A percentile compares a stretch with the other conserved stretches of the same genome.
phyloP scores from a whole-genome alignment of 2,329 filamentous ascomycete species.

The Colletotrichum siamense region DNA sequence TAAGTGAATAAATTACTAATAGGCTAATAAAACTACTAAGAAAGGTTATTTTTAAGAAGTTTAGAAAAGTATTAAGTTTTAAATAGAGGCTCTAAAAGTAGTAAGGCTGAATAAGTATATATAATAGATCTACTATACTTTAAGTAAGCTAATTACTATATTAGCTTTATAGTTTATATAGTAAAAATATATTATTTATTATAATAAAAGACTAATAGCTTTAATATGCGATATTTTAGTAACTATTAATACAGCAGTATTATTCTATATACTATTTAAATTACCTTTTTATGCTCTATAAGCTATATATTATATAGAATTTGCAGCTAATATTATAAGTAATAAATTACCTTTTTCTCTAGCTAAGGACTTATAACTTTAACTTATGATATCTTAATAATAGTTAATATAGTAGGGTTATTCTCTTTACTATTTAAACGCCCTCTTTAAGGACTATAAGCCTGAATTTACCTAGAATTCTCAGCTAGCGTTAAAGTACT shows the following conservation, averaged over 20 bases:
- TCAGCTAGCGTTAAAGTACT: too few species aligned
- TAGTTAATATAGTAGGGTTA: too few species aligned
- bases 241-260: background rate
- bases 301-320: background rate
- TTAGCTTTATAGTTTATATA: background rate
- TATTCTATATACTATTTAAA: background rate
- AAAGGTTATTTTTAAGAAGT: background rate
- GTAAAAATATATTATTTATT: background rate
- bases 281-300: background rate
- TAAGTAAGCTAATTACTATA: background rate
- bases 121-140: background rate
- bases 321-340: too few species aligned
- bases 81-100: background rate
- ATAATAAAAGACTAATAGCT: background rate
- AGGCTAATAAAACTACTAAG: background rate
- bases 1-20: background rate
- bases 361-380: too few species aligned
- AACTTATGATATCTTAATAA: too few species aligned
- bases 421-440: too few species aligned
- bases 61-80: background rate
- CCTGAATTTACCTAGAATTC: too few species aligned
- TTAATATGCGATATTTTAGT: background rate
- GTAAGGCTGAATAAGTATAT: background rate
- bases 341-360: too few species aligned
- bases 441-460: too few species aligned